phyloP scores from a whole-genome alignment of 441 rosid species.

The Syzygium syzygioides region DNA sequence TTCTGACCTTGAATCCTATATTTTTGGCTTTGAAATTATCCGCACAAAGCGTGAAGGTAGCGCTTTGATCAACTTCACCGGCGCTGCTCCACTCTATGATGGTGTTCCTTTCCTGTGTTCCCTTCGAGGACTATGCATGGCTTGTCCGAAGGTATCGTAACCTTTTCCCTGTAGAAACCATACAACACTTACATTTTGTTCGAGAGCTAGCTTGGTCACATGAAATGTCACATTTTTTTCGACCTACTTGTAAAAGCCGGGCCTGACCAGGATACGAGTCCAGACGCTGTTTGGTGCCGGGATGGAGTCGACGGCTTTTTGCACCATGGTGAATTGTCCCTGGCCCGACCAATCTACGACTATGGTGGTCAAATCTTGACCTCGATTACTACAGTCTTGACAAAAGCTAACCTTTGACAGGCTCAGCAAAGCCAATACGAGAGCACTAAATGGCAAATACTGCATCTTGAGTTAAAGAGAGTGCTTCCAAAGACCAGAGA shows the following conservation, averaged over 20 bases:
- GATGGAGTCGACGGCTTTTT: conserved; percentile 23
- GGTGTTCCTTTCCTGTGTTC: conserved; percentile 18
- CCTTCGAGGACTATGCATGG: conserved; percentile 43
- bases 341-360: conserved; percentile 8
- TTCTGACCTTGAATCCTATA: conserved; percentile 33
- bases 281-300: conserved; percentile 12
- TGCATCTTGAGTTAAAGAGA: background rate
- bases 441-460: background rate
- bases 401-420: background rate
- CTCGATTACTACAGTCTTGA: background rate
- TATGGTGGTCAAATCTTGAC: background rate
- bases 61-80: conserved; percentile 21
- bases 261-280: conserved; percentile 16
- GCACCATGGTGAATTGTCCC: background rate
- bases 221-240: background rate
- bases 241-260: conserved; percentile 18
- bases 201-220: background rate
- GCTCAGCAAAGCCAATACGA: background rate
- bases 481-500: background rate
- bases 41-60: conserved; percentile 32
- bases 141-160: conserved; percentile 20
- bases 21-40: conserved; percentile 27
- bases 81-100: conserved; percentile 25
- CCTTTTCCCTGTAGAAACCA: conserved; percentile 30
- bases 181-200: background rate